Base-by-base conservation (phyloP, 345 rosid genomes). In the Streptanthus diversifolius region DNA sequence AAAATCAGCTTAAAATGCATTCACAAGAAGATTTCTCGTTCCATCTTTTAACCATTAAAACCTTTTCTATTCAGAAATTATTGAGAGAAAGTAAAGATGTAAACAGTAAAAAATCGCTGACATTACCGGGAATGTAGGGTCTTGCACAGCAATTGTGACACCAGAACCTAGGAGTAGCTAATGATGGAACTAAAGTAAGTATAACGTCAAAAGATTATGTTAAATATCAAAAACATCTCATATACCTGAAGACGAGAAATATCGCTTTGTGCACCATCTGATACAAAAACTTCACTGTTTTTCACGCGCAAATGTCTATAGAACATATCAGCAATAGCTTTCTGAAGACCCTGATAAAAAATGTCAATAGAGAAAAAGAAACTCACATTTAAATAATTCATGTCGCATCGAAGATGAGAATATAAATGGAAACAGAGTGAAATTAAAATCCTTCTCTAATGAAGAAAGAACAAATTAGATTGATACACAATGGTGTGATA, bases 191-290 rank as follows among this genome's bases (percentile, higher is more conserved):
- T 15, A 52, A 67, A 51, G 76, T 67, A 43, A 66, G 60, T 18
- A 49, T n/a, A 53, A 55, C 12, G 3, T 9, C 21, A 21, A 58
- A 39, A 29, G 17, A 47, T 11, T 65, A 32, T 55, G 14, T 44
- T 22, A 24, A 15, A 19, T 24, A 37, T 18, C 2, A 54, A 51
- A 68, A 21, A 5, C 2, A 3, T 5, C 25, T 47, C 1, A 5
- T 24, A 14, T 68, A 86, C 88, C 86, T 84, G 88, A 63, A 87
- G 78, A 59, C 92, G 92, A 71, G 84, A 60, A 58, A 87, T 83
- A 70, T 87, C 88, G 59, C 89, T 82, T 66, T 85, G 92, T 66
- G 89, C 69, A 43, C 92, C 92, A 70, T 85, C 92, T 51, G 92
- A 87, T 67, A 87, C 76, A 73, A 87, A 87, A 67, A 87, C 72